Base-by-base conservation (phyloP, 352 stramenopile species). In the Phytophthora multivora region DNA sequence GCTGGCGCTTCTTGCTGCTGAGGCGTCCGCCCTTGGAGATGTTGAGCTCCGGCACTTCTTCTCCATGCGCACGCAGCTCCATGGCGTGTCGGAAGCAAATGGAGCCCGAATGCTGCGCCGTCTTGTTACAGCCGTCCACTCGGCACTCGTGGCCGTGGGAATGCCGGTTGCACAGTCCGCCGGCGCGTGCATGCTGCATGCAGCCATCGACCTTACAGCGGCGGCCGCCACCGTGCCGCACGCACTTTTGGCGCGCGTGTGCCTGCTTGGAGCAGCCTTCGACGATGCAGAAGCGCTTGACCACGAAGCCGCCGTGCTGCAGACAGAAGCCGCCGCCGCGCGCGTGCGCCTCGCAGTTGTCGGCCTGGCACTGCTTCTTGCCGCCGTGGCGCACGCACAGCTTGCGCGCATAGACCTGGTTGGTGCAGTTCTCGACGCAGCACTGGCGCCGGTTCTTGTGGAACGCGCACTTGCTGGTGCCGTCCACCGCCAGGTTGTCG, bases 371-470 rank as follows among this genome's bases (percentile, higher is more conserved):
- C 53, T 90, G 80, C 55, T 90, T 90, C 67, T 91, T 91, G 31
- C 84, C 84, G 43, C 84, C 84, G 58, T 93, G 84, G 36, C 84
- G 84, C 48, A 93, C 84, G 57, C 84, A 93, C 33, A 93, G 63
- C 62, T 91, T 90, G 35, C 84, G 84, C 51, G 84, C 84, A 60
- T 91, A 91, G 16, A 93, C 84, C 65, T 93, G 84, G 70, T 93
- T 93, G 10, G 80, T 91, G 69, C 84, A 93, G 67, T 89, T 90
- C 28, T 80, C 75, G 16, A 90, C 79, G 67, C 79, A 89, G 68
- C 84, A 93, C 53, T 91, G 79, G 28, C 82, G 79, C 47, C 84
- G 80, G 60, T 93, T 93, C 69, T 91, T 91, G 71, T 93, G 84
- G 64, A 91, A 91, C 25, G 81, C 71, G 66, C 84, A 93, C 63